Percentiles rank a stretch among this genome's conserved stretches.
Conservation (phyloP, 139 green algal genomes). For the Chlorella sp. region DNA sequence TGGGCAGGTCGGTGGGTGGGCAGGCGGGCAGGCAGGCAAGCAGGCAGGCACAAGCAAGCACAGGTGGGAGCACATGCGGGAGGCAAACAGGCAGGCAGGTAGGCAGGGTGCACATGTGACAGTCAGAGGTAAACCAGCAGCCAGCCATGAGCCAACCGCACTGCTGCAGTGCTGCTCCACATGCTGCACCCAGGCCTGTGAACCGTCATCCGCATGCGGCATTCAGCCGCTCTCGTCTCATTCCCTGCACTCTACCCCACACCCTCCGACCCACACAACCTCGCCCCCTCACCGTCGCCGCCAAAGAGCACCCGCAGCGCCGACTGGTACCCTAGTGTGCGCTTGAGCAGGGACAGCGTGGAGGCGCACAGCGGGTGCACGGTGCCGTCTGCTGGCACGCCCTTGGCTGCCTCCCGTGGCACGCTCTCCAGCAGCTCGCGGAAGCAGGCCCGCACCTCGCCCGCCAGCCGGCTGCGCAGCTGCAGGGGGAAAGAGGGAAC, state of each 20-base stretch:
- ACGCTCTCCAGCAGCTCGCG: constrained; percentile 56
- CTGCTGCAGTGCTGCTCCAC: background rate
- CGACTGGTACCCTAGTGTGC: constrained; percentile 45
- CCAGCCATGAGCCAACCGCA: too few species aligned
- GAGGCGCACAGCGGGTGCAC: constrained; percentile 74
- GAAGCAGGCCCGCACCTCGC: constrained; percentile 49
- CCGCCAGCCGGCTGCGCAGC: constrained; percentile 33
- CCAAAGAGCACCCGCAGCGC: constrained; percentile 45
- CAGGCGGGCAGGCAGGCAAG: background rate
- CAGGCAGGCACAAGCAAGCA: too few species aligned
- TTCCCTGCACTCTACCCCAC: too few species aligned
- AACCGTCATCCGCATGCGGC: too few species aligned
- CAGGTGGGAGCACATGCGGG: background rate
- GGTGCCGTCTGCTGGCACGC: constrained; percentile 62
- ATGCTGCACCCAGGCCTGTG: background rate
- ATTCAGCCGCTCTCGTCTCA: too few species aligned
- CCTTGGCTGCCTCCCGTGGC: constrained; percentile 35
- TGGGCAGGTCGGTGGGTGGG: background rate
- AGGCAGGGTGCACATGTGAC: too few species aligned
- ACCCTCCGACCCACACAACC: background rate
- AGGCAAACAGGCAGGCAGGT: too few species aligned
- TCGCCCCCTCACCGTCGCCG: background rate
- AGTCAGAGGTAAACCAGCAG: too few species aligned
- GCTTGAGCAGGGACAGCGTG: constrained; percentile 68
- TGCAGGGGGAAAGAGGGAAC: background rate